phyloP scores from a whole-genome alignment of 345 rosid genomes.

The Eutrema yunnanense region DNA sequence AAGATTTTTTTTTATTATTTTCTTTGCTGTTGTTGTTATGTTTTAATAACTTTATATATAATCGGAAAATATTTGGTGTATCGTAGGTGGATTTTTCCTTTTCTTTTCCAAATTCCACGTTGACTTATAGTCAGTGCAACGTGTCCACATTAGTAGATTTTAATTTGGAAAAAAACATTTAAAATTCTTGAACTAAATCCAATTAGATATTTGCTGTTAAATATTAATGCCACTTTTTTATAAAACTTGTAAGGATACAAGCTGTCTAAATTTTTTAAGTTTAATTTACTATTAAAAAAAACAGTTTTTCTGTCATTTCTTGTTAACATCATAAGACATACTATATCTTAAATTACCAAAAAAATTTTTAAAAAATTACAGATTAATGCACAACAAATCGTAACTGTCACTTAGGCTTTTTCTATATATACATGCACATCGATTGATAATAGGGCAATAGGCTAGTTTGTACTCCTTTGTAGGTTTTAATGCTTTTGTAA shows the following conservation, averaged over 20 bases:
- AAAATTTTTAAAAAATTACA: no score
- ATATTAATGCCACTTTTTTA: not conserved
- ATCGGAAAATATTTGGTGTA: not conserved
- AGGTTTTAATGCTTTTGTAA: no score
- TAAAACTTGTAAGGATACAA: not conserved
- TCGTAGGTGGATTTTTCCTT: constrained; percentile 2
- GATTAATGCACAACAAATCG: not conserved
- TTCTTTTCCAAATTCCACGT: not conserved
- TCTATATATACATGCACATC: not conserved
- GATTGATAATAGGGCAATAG: no score
- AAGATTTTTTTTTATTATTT: not conserved
- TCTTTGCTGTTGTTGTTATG: not conserved
- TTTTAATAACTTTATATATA: not conserved
- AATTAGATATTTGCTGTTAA: not conserved
- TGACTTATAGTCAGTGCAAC: constrained; percentile 21
- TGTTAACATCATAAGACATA: not conserved
- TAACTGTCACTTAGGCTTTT: not conserved
- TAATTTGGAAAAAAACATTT: not conserved
- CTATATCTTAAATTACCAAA: not conserved
- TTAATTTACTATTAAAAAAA: not conserved
- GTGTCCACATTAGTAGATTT: constrained; percentile 3
- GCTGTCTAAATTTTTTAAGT: not conserved
- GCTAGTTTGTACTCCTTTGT: no score
- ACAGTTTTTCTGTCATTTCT: not conserved
- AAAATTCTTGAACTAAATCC: not conserved